phyloP scores from a whole-genome alignment of 2,329 filamentous ascomycete species.

The Fusarium abutilonis region DNA sequence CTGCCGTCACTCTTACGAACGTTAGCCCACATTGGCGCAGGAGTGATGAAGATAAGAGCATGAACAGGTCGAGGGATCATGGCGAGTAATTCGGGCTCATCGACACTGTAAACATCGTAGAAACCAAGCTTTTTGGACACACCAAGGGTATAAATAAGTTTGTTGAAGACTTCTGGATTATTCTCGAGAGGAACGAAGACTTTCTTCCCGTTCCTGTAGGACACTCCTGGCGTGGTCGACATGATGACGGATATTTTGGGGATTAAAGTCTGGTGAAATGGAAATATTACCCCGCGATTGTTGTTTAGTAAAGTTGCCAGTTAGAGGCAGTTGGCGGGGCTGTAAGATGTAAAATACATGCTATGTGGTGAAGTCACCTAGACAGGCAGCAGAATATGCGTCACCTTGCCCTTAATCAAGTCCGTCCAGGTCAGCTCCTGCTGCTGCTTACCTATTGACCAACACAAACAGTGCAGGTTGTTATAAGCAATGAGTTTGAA shows the following conservation, averaged over 20 bases:
- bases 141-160: slow-evolving; percentile 76
- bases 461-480: neutral
- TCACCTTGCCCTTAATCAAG: slow-evolving; percentile 6
- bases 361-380: slow-evolving; percentile 5
- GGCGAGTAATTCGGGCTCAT: slow-evolving; percentile 78
- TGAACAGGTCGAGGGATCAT: slow-evolving; percentile 77
- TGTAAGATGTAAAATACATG: slow-evolving; percentile 2
- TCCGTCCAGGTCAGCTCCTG: slow-evolving; percentile 1
- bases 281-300: slow-evolving; percentile 15
- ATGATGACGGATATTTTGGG: slow-evolving; percentile 15
- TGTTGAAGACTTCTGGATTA: slow-evolving; percentile 82
- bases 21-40: slow-evolving; percentile 62
- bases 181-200: slow-evolving; percentile 58
- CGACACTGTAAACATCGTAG: slow-evolving; percentile 84
- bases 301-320: neutral
- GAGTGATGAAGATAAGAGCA: slow-evolving; percentile 83
- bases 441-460: neutral
- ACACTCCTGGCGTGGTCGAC: slow-evolving; percentile 29
- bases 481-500: too few species aligned
- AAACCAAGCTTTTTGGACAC: slow-evolving; percentile 75
- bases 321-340: neutral
- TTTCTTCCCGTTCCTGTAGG: slow-evolving; percentile 45
- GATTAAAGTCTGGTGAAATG: neutral
- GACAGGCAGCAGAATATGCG: slow-evolving; percentile 29
- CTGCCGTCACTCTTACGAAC: slow-evolving; percentile 46